A percentile compares a stretch with the other conserved stretches of the same genome.
These are phyloP conservation scores for Trichopus zeylanicus DNA, from an alignment of 116 monocot genomes.

Conservation along the genomic window DNA sequence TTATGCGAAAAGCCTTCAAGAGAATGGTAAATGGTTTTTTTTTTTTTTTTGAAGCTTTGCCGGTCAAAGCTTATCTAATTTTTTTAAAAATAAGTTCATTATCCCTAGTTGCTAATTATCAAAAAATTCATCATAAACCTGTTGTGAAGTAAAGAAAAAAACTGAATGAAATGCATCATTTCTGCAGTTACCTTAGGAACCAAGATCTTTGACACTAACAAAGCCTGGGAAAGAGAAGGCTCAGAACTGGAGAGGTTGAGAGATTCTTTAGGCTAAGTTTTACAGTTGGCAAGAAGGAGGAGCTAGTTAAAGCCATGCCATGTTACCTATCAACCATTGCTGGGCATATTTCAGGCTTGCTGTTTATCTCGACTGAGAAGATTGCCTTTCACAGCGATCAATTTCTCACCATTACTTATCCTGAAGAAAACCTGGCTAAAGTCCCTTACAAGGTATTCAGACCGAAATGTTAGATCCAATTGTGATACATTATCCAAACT, in stretches of 20 bases:
- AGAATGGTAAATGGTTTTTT: constrained; percentile 26
- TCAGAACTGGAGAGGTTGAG: constrained; percentile 61
- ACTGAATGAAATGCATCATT: too few species aligned
- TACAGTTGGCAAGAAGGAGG: constrained; percentile 49
- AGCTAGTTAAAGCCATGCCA: constrained; percentile 59
- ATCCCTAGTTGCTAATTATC: too few species aligned
- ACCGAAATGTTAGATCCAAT: neutral
- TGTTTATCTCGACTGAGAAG: constrained; percentile 66
- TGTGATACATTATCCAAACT: neutral
- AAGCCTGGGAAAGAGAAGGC: constrained; percentile 55
- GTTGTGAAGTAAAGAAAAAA: too few species aligned
- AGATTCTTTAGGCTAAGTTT: constrained; percentile 63
- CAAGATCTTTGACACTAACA: constrained; percentile 50
- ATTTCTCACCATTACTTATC: constrained; percentile 34
- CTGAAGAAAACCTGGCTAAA: constrained; percentile 24
- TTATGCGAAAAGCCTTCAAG: constrained; percentile 26
- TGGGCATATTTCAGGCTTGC: constrained; percentile 62
- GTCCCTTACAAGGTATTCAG: constrained; percentile 3
- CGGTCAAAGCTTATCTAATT: neutral
- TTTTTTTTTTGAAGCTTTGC: neutral
- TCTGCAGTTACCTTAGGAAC: constrained; percentile 43
- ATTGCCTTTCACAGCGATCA: constrained; percentile 73
- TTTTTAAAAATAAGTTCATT: neutral
- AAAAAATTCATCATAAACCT: too few species aligned
- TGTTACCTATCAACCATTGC: constrained; percentile 76